These are phyloP conservation scores for Botrytis fragariae DNA, from an alignment of 2,329 filamentous ascomycete species.

Conservation along the genomic window DNA sequence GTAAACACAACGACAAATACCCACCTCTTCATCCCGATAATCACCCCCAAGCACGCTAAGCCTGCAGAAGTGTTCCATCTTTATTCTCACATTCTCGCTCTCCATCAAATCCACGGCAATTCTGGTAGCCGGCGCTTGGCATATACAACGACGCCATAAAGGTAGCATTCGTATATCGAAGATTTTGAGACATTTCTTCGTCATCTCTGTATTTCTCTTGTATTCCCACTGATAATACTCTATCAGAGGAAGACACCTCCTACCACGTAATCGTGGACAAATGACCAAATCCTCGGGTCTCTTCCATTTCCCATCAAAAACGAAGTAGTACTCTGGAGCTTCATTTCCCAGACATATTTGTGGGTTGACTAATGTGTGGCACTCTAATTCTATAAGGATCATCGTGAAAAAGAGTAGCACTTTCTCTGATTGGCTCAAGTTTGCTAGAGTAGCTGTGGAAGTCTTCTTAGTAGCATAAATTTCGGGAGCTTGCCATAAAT, in stretches of 20 bases:
- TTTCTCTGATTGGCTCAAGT: background rate
- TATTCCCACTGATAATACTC: background rate
- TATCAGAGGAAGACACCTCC: background rate
- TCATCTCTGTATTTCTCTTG: background rate
- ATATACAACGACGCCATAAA: constrained; percentile 3
- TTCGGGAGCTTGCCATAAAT: too few relatives aligned
- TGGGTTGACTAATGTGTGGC: background rate
- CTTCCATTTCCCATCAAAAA: constrained; percentile 7
- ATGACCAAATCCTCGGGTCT: background rate
- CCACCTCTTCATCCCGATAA: background rate
- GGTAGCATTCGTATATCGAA: background rate
- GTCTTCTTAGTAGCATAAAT: background rate
- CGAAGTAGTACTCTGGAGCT: background rate
- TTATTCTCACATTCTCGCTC: background rate
- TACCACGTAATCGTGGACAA: background rate
- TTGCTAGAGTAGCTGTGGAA: background rate
- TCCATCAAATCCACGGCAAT: background rate
- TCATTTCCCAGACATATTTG: too few relatives aligned
- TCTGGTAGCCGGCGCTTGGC: background rate
- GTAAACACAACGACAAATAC: background rate
- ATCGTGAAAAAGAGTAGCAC: background rate
- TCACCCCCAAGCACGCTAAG: too few relatives aligned
- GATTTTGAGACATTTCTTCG: background rate
- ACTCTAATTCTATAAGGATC: background rate
- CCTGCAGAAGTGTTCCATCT: background rate